phyloP scores from a whole-genome alignment of 192 early-diverging fungal species.

The Kappamyces sp. region DNA sequence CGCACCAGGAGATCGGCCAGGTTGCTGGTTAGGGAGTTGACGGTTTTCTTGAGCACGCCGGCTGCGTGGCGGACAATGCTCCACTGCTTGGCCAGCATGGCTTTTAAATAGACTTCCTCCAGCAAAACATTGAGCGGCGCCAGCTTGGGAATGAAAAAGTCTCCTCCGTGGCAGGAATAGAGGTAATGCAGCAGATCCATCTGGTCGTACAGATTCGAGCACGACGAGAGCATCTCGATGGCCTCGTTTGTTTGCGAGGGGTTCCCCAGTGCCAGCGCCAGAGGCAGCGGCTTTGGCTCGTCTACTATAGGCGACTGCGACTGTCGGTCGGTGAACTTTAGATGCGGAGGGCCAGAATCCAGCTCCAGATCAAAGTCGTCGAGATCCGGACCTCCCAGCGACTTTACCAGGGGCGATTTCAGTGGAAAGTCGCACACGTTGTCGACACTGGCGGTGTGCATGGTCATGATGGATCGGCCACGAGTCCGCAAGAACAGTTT shows the following conservation, averaged over 20 bases:
- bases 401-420: slow-evolving; percentile 11
- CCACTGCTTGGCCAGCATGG: slow-evolving; percentile 67
- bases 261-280: slow-evolving; percentile 65
- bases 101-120: slow-evolving; percentile 79
- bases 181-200: slow-evolving; percentile 76
- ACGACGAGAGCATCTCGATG: slow-evolving; percentile 47
- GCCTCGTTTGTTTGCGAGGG: slow-evolving; percentile 54
- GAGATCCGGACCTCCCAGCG: background rate
- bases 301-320: background rate
- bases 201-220: slow-evolving; percentile 77
- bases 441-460: background rate
- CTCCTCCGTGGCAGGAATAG: slow-evolving; percentile 57
- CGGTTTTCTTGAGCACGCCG: slow-evolving; percentile 66
- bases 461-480: slow-evolving; percentile 1
- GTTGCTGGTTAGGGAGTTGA: slow-evolving; percentile 71
- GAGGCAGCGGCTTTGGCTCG: slow-evolving; percentile 2
- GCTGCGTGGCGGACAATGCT: slow-evolving; percentile 76
- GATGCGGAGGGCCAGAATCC: background rate
- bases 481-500: background rate
- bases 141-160: slow-evolving; percentile 43
- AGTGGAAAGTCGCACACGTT: background rate
- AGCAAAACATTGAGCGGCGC: slow-evolving; percentile 56
- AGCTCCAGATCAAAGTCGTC: background rate
- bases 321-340: background rate
- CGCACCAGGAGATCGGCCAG: slow-evolving; percentile 74